Evolutionary conservation across 345 rosid genomes (phyloP), one percentile per base, ranked within the genome.

Genomic region (Punica granatum): DNA sequence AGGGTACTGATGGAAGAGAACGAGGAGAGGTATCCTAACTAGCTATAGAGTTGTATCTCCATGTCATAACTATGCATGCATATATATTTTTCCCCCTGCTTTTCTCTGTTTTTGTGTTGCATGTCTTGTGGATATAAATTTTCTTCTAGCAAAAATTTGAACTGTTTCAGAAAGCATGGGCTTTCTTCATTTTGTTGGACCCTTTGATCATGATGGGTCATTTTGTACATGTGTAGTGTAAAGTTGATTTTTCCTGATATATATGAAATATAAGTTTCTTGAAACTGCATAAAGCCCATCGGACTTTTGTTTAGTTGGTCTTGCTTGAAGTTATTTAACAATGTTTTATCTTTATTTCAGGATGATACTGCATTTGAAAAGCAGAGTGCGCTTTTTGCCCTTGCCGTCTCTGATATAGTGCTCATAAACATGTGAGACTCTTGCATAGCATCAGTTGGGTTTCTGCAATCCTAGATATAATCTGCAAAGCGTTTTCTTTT

Each of bases 1-100:
- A 94, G 89, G 99, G 99, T 54, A 92, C 99, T 10, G 99, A 94
- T 82, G 99, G 99, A 74, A 86, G 99, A 81, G 99, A 95, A 80
- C 91, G 96, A 39, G 99, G 99, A 81, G 99, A 94, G 96, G 99
- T 94, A 73, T 51, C 13, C 7, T 51, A 56, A 49, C 31, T 26
- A 54, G 60, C 0, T 56, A 1, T 30, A 26, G 4, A 26, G 30
- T 19, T 54, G 6, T 23, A 11, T 54, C 32, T 26, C 61, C 9
- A 4, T 28, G 5, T 56, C 19, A 28, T 13, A 56, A 12, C 60
- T 51, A 3, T 53, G 23, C 2, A 6, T 25, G 23, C 21, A 51
- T n/a, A 5, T n/a, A 0, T 51, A 23, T 10, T 23, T 11, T 51
- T 6, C 58, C 58, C 0, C 25, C 16, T 51, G 28, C 58, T 4